Base-by-base conservation (phyloP, 306 rosid species). In the Casuarina cunninghamiana region DNA sequence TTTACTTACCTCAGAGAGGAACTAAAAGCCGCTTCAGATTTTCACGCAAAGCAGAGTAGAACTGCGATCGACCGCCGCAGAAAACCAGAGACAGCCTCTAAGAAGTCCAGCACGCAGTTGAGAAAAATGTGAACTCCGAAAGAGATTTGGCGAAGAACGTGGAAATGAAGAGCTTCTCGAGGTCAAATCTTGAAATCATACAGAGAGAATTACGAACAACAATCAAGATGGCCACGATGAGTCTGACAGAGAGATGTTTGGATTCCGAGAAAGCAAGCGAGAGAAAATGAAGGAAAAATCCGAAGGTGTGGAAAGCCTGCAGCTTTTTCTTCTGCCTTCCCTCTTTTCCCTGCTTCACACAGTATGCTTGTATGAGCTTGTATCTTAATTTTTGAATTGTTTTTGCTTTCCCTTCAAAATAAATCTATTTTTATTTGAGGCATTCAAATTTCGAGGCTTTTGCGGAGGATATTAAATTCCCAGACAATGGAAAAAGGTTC, bases 1-100 rank as follows among this genome's bases (percentile, higher is more conserved):
- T 19, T 67, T 41, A 79, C 97, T 84, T 54, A 90, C 97, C 96
- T 82, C 70, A 67, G 69, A 51, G 6, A 82, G 17, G 43, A 68
- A 12, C 55, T 7, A 76, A 78, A 75, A 44, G 57, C 49, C 55
- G 50, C 80, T 61, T 43, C 70, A 72, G 39, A 71, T 75, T 71
- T 78, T 71, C 45, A 43, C 65, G 58, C 21, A 50, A 76, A 77
- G 13, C 72, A 26, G 77, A 75, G 3, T 42, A 13, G 3, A 83
- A 68, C 73, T 48, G 69, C 71, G 81, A 82, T 50, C 74, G 78
- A 75, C 49, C 61, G 41, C 48, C 37, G 39, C 53, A 46, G 62
- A 72, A 58, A 41, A 37, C 57, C 80, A 50, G 2, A 71, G 43
- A 46, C 35, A 51, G 50, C 44, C 11, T 53, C 58, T 60, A 13